phyloP scores from a whole-genome alignment of 106 monocot genomes.

The Phalaenopsis equestris region DNA sequence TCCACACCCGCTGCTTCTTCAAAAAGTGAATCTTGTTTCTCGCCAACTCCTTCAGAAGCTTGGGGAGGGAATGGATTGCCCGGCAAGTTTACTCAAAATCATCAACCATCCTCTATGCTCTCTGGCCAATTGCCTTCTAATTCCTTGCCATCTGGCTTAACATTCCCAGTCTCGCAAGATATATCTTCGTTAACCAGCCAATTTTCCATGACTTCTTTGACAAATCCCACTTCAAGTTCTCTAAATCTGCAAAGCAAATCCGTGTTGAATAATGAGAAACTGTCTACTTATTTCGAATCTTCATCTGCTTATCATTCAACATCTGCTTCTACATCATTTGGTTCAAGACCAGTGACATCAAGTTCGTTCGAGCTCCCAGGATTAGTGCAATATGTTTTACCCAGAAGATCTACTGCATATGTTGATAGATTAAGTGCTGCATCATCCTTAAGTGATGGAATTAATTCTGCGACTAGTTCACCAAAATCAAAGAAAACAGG shows the following conservation, averaged over 20 bases:
- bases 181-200: conserved; percentile 21
- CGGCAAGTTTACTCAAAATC: conserved; percentile 33
- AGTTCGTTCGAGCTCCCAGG: conserved; percentile 34
- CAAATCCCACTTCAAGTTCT: conserved; percentile 31
- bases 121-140: conserved; percentile 34
- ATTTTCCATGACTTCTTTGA: conserved; percentile 25
- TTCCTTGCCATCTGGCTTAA: conserved; percentile 23
- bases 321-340: conserved; percentile 23
- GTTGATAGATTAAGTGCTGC: conserved; percentile 54
- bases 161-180: conserved; percentile 53
- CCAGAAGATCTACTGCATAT: conserved; percentile 58
- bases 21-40: conserved; percentile 47
- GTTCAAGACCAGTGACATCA: conserved; percentile 18
- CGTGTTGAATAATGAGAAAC: conserved; percentile 24
- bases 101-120: conserved; percentile 21
- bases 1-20: conserved; percentile 28
- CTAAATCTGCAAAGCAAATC: conserved; percentile 32
- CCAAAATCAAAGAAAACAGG: conserved; percentile 88
- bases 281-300: conserved; percentile 23
- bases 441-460: conserved; percentile 50
- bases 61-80: conserved; percentile 49
- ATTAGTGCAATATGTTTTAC: conserved; percentile 20
- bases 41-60: conserved; percentile 47
- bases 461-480: conserved; percentile 39
- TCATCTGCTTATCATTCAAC: conserved; percentile 26